Percentiles rank a stretch among this genome's conserved stretches.
These are phyloP conservation scores for Pezicula radicicola DNA, from an alignment of 2,329 filamentous ascomycete genomes.

Conservation along the genomic window DNA sequence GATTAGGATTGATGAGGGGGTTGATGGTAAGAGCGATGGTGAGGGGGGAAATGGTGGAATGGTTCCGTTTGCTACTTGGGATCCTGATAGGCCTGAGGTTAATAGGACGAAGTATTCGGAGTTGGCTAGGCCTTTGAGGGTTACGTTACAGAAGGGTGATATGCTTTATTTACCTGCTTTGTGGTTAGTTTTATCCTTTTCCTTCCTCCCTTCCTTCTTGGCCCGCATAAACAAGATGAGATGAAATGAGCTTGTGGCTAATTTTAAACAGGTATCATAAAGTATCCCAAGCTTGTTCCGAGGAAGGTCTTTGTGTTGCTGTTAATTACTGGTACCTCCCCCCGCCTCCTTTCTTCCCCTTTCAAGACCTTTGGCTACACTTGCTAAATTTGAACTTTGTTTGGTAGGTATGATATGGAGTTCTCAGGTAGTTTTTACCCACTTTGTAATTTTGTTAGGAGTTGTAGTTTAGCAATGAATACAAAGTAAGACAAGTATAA, in stretches of 20 bases:
- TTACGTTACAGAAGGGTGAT: conserved; percentile 69
- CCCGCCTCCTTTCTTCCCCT: no score
- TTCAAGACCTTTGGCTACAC: no score
- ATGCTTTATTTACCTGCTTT: conserved; percentile 80
- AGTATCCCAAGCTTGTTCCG: conserved; percentile 66
- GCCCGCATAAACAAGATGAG: background rate
- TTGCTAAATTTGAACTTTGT: no score
- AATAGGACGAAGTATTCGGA: conserved; percentile 54
- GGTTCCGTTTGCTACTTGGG: conserved; percentile 72
- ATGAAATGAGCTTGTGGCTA: background rate
- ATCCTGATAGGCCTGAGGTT: conserved; percentile 59
- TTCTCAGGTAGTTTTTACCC: conserved; percentile 69
- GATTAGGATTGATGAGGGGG: conserved; percentile 1
- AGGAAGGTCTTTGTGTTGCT: conserved; percentile 71
- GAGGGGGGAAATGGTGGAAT: conserved; percentile 26
- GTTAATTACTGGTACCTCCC: conserved; percentile 90
- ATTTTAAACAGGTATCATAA: conserved; percentile 64
- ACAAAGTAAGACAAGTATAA: no score
- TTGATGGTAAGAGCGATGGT: background rate
- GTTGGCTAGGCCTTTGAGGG: conserved; percentile 57
- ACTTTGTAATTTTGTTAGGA: conserved; percentile 23
- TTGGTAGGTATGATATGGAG: conserved; percentile 87
- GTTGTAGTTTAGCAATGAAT: conserved; percentile 2
- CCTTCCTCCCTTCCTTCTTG: background rate
- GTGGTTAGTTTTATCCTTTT: conserved; percentile 51